Percentiles rank a stretch among this genome's conserved stretches.
These are phyloP conservation scores for Pseudognaphalium luteoalbum DNA, from an alignment of 129 eudicot species.

Conservation along the genomic window DNA sequence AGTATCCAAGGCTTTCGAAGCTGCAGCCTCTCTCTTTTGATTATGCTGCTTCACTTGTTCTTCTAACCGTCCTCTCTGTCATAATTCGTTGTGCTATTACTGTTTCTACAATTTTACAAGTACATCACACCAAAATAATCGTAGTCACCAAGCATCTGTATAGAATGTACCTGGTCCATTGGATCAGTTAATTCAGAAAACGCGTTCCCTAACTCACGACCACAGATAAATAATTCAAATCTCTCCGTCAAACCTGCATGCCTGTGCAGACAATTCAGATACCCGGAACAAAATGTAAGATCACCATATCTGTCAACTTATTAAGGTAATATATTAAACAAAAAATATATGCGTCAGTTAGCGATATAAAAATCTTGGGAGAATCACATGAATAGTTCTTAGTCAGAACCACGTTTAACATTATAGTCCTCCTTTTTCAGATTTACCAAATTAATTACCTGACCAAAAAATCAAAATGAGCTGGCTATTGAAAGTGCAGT, in stretches of 20 bases:
- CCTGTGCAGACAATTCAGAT: constrained; percentile 35
- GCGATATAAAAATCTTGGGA: not conserved
- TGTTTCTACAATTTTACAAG: constrained; percentile 7
- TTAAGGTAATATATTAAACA: not conserved
- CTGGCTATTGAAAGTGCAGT: no score
- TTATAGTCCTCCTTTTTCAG: no score
- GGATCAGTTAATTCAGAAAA: constrained; percentile 98
- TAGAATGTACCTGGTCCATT: constrained; percentile 78
- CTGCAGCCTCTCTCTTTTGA: constrained; percentile 52
- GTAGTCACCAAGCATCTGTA: not conserved
- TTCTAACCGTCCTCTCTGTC: constrained; percentile 81
- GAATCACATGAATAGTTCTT: no score
- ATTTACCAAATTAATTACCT: no score
- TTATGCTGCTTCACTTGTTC: constrained; percentile 94
- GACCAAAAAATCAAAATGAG: no score
- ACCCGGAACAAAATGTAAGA: not conserved
- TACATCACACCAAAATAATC: constrained; percentile 1
- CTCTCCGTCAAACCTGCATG: constrained; percentile 92
- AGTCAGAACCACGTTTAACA: no score
- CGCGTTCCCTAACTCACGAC: constrained; percentile 96
- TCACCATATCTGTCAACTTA: not conserved
- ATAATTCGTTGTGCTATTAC: constrained; percentile 1
- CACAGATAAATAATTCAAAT: constrained; percentile 92
- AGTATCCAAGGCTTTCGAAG: constrained; percentile 33
- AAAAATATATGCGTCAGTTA: not conserved